Evolutionary conservation across 163 green algal genomes (phyloP), one percentile per base, ranked within the genome.

Genomic region (Prototheca wickerhamii): DNA sequence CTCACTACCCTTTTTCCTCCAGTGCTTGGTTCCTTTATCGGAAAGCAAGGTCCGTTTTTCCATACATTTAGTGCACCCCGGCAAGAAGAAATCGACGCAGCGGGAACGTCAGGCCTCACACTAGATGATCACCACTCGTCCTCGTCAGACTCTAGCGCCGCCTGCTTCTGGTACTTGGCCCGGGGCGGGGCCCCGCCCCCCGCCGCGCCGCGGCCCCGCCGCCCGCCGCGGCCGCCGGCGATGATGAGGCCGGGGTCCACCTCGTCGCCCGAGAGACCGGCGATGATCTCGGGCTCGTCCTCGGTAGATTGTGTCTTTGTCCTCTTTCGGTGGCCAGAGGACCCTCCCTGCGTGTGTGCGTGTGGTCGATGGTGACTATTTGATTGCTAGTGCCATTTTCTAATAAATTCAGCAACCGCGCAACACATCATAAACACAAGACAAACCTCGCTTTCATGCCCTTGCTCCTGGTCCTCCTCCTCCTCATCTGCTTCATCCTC

Each of bases 191-290:
- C 20, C 32, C 23, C 52, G 29, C 28, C 23, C 3, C 53, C 61
- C 29, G 46, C 26, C 30, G 50, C 31, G 10, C 61, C 46, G 4
- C 72, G 66, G 20, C 76, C 76, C 34, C 78, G 58, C 37, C 79
- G 42, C 3, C 65, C 50, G 5, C 68, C 40, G 40, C 79, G 52
- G 18, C 79, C 74, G 20, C 69, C 79, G 1, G 68, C 10, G 17
- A 86, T 76, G 52, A 84, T 86, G 26, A 70, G 40, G 1, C 12
- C 30, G 2, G 71, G 57, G 69, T 86, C 79, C n/a, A 86, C 74
- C 12, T 86, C 79, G 56, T 86, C 79, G 2, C 79, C 76, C 60
- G 69, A 51, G n/a, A 50, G 30, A n/a, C 18, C 37, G 18, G 34
- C 35, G 12, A 63, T 35, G 7, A 63, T 28, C 34, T 63, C 55